A percentile compares a stretch with the other conserved stretches of the same genome.
Evolutionary conservation across 2,329 filamentous ascomycete species (phyloP).

Genomic region (Exophiala sp.): DNA sequence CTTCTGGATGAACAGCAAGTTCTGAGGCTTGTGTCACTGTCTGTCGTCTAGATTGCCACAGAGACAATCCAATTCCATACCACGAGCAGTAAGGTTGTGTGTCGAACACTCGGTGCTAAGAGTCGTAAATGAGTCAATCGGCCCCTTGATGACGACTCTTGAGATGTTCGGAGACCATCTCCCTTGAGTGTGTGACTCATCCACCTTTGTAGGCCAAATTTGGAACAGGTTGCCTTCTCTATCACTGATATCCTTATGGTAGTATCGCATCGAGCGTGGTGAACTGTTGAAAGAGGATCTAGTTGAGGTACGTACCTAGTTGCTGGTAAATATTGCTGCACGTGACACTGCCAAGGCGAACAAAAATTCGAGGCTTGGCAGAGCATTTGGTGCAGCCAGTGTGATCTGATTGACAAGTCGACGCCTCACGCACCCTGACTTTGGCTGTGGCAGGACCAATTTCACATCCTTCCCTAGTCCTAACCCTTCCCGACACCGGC

Average conservation of each 20-base stretch:
- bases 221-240: too few species aligned
- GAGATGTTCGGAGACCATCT: too few species aligned
- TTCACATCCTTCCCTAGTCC: not conserved
- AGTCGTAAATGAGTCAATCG: too few species aligned
- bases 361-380: not conserved
- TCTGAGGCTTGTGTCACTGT: not conserved
- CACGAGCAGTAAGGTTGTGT: not conserved
- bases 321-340: too few species aligned
- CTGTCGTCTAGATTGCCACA: not conserved
- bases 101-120: too few species aligned
- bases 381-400: not conserved
- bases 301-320: too few species aligned
- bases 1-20: not conserved
- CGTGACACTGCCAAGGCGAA: not conserved
- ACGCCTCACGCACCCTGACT: not conserved
- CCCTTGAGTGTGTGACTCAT: too few species aligned
- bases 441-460: not conserved
- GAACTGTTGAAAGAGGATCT: too few species aligned
- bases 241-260: too few species aligned
- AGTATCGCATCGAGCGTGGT: too few species aligned
- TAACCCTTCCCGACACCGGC: constrained; percentile 20
- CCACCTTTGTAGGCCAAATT: too few species aligned
- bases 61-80: not conserved
- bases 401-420: not conserved
- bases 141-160: too few species aligned